Base-by-base conservation (phyloP, 2,329 filamentous ascomycete genomes). In the Sclerotinia trifoliorum region DNA sequence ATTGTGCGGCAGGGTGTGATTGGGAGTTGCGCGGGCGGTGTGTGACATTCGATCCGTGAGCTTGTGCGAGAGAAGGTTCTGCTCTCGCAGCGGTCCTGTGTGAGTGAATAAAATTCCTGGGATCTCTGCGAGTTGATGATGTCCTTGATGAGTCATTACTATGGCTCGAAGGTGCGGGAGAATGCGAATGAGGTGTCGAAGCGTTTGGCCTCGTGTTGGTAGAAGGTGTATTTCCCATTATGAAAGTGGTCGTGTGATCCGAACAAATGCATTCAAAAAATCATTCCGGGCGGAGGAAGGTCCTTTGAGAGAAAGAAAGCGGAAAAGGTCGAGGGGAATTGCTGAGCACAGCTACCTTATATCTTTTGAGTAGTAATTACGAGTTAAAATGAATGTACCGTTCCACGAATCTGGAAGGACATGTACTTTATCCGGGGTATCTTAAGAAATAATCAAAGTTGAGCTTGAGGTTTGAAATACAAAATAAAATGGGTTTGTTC, bases 31-130 rank as follows among this genome's bases (percentile, higher is more conserved):
- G 73, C 57, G 72, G 67, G 39, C 75, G 75, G 70, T 77, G 75
- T 66, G 73, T 70, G 57, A 72, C 68, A 26, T 74, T 77, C 13
- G 74, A 75, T 70, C 77, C 76, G 71, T 75, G 75, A 66, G 86
- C 86, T 78, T 87, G 85, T 72, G 86, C 83, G 71, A 86, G 82
- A 63, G 87, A 88, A 65, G 84, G 83, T 79, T 89, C 87, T 69
- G 87, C 87, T 61, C 86, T 86, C 67, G 84, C 86, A 73, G 83
- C 83, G 69, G 83, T 84, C 81, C 76, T 82, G 73, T 85, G 84
- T 71, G 82, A 80, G 72, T 86, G 84, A 71, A 85, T 82, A 69
- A 84, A 81, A 75, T 86, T 83, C 78, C 81, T 81, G 71, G 80
- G 80, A 72, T 83, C 81, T 74, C 74, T 76, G 65, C 72, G 75